Evolutionary conservation across 225 moss, liverwort and hornwort genomes (phyloP), one percentile per base, ranked within the genome.

Genomic region (Ulota crispa): DNA sequence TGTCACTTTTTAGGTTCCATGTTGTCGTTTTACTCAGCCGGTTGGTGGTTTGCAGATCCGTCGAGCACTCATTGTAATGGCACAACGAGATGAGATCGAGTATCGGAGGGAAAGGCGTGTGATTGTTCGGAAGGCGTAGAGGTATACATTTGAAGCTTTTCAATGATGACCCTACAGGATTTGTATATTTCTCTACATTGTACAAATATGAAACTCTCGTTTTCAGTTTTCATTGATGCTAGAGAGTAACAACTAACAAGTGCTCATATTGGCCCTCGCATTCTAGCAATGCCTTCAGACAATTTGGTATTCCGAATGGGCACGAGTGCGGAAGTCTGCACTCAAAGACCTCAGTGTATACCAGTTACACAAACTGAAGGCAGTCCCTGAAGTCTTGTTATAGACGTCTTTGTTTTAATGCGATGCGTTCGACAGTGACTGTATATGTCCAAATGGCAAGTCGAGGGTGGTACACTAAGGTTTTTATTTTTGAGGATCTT

Each of bases 21-120:
- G 3, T 26, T 47, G 13, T 79, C 16, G 21, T 6, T 10, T 0
- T 52, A 23, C 37, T 71, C 2, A 9, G 24, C 41, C 28, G 24
- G 56, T 55, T 70, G 21, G 18, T 34, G 15, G 19, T 68, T 47
- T 70, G 53, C 85, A 91, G 88, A 86, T 91, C 63, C 87, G 89
- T 19, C 87, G 92, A 63, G 89, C 92, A 30, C 84, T 92, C 10
- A 86, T 92, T 69, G 92, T 92, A 55, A 92, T 92, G 92, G 86
- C 92, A 4, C 92, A 89, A 79, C 86, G 88, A 78, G 90, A 90
- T 71, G 92, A 92, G 82, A 92, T 92, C n/a, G 92, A 90, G 57
- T 92, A 92, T 67, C 82, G 83, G 72, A 80, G 92, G 74, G 92
- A 92, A 78, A 84, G 89, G 67, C 92, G 89, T 61, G 84, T 92